Base-by-base conservation (phyloP, 164 flowering plant species). In the Echeveria elegans region DNA sequence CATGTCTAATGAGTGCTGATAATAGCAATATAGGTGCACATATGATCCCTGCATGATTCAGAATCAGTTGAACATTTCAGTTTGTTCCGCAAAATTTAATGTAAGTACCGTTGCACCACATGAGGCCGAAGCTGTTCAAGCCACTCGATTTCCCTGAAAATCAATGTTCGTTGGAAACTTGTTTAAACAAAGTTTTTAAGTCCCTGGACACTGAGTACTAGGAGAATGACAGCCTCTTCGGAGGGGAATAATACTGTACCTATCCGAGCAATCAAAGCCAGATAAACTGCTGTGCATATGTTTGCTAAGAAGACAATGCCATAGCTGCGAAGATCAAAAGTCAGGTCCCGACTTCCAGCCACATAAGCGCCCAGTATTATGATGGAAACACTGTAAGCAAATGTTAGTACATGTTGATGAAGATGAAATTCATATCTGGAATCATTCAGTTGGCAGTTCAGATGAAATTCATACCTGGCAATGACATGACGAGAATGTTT, bases 21-120 rank as follows among this genome's bases (percentile, higher is more conserved):
- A 77, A 9, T 16, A 80, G 69, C 72, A 82, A 74, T 66, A 79
- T 52, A 48, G 82, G 83, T 12, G 70, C 72, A 58, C 84, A 82
- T 36, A 75, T 74, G 58, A 82, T 66, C 66, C 81, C 83, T 79
- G 38, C 69, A 56, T 38, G 14, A 45, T 65, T 26, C 6, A 5
- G 66, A 12, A 24, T 23, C 43, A 68, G 38, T 9, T 6, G n/a
- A 60, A n/a, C n/a, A n/a, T n/a, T n/a, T n/a, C n/a, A n/a, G n/a
- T n/a, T n/a, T n/a, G n/a, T n/a, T n/a, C n/a, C n/a, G n/a, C n/a
- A n/a, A n/a, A n/a, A n/a, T n/a, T n/a, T n/a, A n/a, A n/a, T n/a
- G n/a, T n/a, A n/a, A n/a, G n/a, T 68, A 85, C 87, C 87, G 61
- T 83, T 83, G 76, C 85, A 82, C 87, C 87, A 85, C 89, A 85